phyloP scores from a whole-genome alignment of 2,329 filamentous ascomycete genomes.

The Fusarium sp. region DNA sequence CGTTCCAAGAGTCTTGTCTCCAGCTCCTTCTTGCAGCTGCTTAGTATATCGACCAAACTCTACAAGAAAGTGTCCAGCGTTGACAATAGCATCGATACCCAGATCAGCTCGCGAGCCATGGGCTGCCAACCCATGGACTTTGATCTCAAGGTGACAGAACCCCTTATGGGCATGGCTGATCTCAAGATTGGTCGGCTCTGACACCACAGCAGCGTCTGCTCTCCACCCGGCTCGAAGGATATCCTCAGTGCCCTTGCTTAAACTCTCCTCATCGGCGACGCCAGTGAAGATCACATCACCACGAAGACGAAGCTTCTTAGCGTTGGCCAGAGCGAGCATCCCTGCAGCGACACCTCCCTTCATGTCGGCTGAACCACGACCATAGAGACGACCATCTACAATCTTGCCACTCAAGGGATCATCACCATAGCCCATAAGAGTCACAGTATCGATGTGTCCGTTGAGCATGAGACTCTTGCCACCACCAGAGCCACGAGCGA shows the following conservation, averaged over 20 bases:
- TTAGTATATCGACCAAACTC: constrained; percentile 59
- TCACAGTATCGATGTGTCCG: constrained; percentile 67
- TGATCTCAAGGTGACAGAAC: constrained; percentile 62
- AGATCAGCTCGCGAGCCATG: constrained; percentile 60
- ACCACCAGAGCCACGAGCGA: constrained; percentile 60
- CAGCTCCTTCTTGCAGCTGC: constrained; percentile 48
- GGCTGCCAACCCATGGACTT: constrained; percentile 57
- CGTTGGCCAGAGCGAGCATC: constrained; percentile 57
- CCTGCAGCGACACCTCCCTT: constrained; percentile 64
- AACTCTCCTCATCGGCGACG: constrained; percentile 67
- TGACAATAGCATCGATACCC: constrained; percentile 64
- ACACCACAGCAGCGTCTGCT: constrained; percentile 65
- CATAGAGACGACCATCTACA: constrained; percentile 57
- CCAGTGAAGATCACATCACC: constrained; percentile 67
- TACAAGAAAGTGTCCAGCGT: constrained; percentile 61
- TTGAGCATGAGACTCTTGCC: constrained; percentile 66
- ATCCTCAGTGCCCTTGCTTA: constrained; percentile 65
- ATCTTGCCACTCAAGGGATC: constrained; percentile 61
- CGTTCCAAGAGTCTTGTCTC: constrained; percentile 53
- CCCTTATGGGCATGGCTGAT: constrained; percentile 64
- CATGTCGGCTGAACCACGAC: constrained; percentile 65
- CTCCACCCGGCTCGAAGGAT: constrained; percentile 65
- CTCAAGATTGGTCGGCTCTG: constrained; percentile 60
- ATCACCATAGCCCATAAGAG: constrained; percentile 59
- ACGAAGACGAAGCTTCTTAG: constrained; percentile 54